These are phyloP conservation scores for Pestalotiopsis sp. DNA, from an alignment of 2,329 filamentous ascomycete species.

Conservation along the genomic window DNA sequence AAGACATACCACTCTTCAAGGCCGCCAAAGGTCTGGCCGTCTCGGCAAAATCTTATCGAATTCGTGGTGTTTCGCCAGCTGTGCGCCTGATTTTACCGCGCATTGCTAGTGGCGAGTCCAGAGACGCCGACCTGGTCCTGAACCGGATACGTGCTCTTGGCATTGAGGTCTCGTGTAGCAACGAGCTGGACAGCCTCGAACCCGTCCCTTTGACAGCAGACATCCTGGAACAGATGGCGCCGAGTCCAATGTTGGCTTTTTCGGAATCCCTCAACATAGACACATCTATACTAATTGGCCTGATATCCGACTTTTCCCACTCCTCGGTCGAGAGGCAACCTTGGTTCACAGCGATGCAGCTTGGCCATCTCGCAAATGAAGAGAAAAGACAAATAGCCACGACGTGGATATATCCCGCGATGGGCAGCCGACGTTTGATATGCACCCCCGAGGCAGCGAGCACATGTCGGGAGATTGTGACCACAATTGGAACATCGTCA, in stretches of 20 bases:
- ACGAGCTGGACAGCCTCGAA: constrained; percentile 16
- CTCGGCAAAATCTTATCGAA: constrained; percentile 27
- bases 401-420: constrained; percentile 62
- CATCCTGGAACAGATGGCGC: constrained; percentile 28
- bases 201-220: constrained; percentile 19
- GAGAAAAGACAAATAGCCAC: constrained; percentile 57
- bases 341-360: constrained; percentile 57
- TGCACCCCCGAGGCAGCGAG: constrained; percentile 67
- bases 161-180: constrained; percentile 24
- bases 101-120: constrained; percentile 25
- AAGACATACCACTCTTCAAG: constrained; percentile 32
- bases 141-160: constrained; percentile 26
- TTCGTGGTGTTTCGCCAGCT: constrained; percentile 24
- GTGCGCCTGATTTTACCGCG: constrained; percentile 29
- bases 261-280: constrained; percentile 55
- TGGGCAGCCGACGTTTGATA: constrained; percentile 57
- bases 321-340: constrained; percentile 33
- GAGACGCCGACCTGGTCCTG: constrained; percentile 28
- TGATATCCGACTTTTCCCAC: constrained; percentile 75
- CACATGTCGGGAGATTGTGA: constrained; percentile 66
- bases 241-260: constrained; percentile 26
- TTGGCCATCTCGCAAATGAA: constrained; percentile 68
- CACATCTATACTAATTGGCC: constrained; percentile 70
- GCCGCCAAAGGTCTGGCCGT: constrained; percentile 23
- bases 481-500: constrained; percentile 61